Base-by-base conservation (phyloP, 768 basidiomycete species). In the Psilocybe sp. region DNA sequence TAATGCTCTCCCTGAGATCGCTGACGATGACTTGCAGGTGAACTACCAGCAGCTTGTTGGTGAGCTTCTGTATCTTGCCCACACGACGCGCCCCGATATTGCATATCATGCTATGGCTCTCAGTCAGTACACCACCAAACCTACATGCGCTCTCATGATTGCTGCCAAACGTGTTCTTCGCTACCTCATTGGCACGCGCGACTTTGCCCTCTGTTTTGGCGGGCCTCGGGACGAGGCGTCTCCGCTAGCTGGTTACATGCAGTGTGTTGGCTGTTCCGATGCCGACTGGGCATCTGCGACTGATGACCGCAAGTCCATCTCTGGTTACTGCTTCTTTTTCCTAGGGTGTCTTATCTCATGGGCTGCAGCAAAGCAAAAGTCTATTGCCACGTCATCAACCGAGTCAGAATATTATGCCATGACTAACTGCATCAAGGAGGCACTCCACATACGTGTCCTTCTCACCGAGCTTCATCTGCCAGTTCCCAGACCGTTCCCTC, bases 321-420 rank as follows among this genome's bases (percentile, higher is more conserved):
- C 67, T 1, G 71, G 67, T 5, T 71, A 66, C 52, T 56, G 61
- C 13, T 68, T 67, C 43, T 61, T 62, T 35, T 47, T 69, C 35
- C 61, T 53, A 8, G 55, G 58, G 0, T 62, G 60, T 1, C 53
- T 62, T 0, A 58, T 72, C n/a, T 57, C 62, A 9, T 75, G 66
- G 71, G 59, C 53, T 9, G 62, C 63, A 9, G 61, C 60, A 40
- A 67, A 67, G 45, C 71, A 72, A 48, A 41, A 54, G 5, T 56
- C 63, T 3, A 64, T 72, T 1, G 62, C 70, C 1, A 55, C 65
- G 2, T 72, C 70, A 3, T 69, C 67, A 4, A 61, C 61, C 0
- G 68, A 73, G 40, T 64, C 70, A 1, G 70, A 76, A 49, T 72
- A 75, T 47, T 66, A 72, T 43, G 67, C 71, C 0, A 42, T 60